Evolutionary conservation across 495 filamentous ascomycete species (phyloP).

Genomic region (Parmelia sp.): DNA sequence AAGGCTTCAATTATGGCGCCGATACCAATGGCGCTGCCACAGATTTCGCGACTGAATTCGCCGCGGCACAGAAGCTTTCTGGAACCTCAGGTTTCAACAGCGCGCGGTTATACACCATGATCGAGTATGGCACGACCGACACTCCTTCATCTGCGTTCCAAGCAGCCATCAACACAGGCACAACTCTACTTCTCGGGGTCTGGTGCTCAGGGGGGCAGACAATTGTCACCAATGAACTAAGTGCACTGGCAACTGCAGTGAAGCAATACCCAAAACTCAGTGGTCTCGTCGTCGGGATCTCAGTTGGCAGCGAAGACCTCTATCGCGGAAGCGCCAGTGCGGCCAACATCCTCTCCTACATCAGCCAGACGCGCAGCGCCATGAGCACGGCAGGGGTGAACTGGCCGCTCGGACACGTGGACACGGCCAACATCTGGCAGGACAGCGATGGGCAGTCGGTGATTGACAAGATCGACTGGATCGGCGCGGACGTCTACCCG

Average conservation of each 20-base stretch:
- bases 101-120: slow-evolving; percentile 60
- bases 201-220: background rate
- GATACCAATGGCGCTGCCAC: slow-evolving; percentile 55
- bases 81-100: slow-evolving; percentile 68
- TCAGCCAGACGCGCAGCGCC: slow-evolving; percentile 6
- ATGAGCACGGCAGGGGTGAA: background rate
- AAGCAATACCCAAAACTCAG: background rate
- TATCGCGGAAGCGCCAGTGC: background rate
- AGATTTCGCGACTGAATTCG: slow-evolving; percentile 68
- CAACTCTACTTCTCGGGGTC: slow-evolving; percentile 64
- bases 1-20: slow-evolving; percentile 80
- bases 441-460: background rate
- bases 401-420: background rate
- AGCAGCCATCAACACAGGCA: slow-evolving; percentile 67
- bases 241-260: background rate
- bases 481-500: slow-evolving; percentile 1
- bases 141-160: slow-evolving; percentile 63
- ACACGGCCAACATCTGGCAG: background rate
- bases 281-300: background rate
- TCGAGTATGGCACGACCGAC: slow-evolving; percentile 50
- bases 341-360: background rate
- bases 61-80: slow-evolving; percentile 57
- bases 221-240: background rate
- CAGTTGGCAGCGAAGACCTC: background rate
- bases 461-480: background rate